These are phyloP conservation scores for Ogataea salicorniae DNA, from an alignment of 805 yeast species.

Conservation along the genomic window DNA sequence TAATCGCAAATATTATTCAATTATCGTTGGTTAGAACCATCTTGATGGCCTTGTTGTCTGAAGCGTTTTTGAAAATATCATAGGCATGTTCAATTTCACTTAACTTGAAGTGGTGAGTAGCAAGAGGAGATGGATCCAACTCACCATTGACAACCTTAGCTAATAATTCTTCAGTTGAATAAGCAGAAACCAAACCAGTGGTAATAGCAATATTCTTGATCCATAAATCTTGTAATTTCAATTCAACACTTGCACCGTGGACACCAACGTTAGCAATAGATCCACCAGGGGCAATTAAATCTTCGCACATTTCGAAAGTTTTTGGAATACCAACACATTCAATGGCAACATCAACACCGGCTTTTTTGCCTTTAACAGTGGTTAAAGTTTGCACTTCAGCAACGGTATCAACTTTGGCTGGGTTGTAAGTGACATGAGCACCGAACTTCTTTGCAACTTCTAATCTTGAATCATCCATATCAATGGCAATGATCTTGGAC, in stretches of 20 bases:
- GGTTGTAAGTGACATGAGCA: slow-evolving; percentile 53
- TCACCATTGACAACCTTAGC: slow-evolving; percentile 32
- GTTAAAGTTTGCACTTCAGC: slow-evolving; percentile 34
- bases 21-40: slow-evolving; percentile 21
- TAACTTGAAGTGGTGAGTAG: slow-evolving; percentile 55
- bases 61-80: slow-evolving; percentile 50
- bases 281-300: slow-evolving; percentile 53
- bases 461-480: slow-evolving; percentile 53
- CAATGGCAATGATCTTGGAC: slow-evolving; percentile 50
- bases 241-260: slow-evolving; percentile 38
- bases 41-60: slow-evolving; percentile 54
- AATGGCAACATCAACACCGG: slow-evolving; percentile 58
- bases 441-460: slow-evolving; percentile 55
- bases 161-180: slow-evolving; percentile 36
- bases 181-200: slow-evolving; percentile 48
- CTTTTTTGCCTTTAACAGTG: slow-evolving; percentile 24
- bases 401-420: slow-evolving; percentile 38
- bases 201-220: slow-evolving; percentile 39
- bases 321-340: slow-evolving; percentile 63
- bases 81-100: slow-evolving; percentile 55
- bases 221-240: slow-evolving; percentile 41
- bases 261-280: slow-evolving; percentile 63
- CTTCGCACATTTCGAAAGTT: slow-evolving; percentile 56
- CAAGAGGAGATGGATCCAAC: slow-evolving; percentile 46
- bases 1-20: background rate